A percentile compares a stretch with the other conserved stretches of the same genome.
These are phyloP conservation scores for Salvia splendens DNA, from an alignment of 257 asterid species.

Conservation along the genomic window DNA sequence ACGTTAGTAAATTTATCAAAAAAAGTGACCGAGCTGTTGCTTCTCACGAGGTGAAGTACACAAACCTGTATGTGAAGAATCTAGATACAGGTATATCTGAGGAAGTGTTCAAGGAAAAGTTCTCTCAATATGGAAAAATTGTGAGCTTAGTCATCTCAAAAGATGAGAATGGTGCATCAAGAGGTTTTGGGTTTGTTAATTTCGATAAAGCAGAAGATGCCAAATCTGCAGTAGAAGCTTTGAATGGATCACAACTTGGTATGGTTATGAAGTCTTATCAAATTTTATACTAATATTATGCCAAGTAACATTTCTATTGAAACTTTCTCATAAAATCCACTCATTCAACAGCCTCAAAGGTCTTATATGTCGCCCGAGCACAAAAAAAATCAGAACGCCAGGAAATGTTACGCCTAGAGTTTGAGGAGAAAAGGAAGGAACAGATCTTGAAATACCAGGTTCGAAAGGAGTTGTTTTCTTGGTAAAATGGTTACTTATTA, in stretches of 20 bases:
- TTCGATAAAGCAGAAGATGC: conserved; percentile 67
- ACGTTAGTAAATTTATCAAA: conserved; percentile 58
- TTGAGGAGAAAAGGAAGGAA: conserved; percentile 77
- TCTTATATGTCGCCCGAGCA: conserved; percentile 76
- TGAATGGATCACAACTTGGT: conserved; percentile 76
- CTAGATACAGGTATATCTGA: conserved; percentile 59
- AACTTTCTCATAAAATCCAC: conserved; percentile 17
- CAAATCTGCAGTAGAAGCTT: conserved; percentile 54
- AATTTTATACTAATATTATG: conserved; percentile 12
- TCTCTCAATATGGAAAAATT: conserved; percentile 60
- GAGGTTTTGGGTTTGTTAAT: conserved; percentile 81
- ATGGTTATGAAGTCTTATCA: conserved; percentile 26
- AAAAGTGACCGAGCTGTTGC: conserved; percentile 49
- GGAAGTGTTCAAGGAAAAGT: conserved; percentile 52
- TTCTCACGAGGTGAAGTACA: conserved; percentile 43
- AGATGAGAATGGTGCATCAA: conserved; percentile 64
- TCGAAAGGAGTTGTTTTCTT: conserved; percentile 20
- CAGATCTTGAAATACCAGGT: conserved; percentile 70
- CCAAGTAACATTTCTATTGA: not conserved
- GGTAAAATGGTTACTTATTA: conserved; percentile 10
- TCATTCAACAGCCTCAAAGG: conserved; percentile 61
- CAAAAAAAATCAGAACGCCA: conserved; percentile 83
- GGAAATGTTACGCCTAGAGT: conserved; percentile 61
- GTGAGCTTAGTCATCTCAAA: conserved; percentile 50
- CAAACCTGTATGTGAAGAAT: conserved; percentile 67